Percentiles rank a stretch among this genome's conserved stretches.
Conservation (phyloP, 352 stramenopile genomes). For the Thalassiosira tumida region DNA sequence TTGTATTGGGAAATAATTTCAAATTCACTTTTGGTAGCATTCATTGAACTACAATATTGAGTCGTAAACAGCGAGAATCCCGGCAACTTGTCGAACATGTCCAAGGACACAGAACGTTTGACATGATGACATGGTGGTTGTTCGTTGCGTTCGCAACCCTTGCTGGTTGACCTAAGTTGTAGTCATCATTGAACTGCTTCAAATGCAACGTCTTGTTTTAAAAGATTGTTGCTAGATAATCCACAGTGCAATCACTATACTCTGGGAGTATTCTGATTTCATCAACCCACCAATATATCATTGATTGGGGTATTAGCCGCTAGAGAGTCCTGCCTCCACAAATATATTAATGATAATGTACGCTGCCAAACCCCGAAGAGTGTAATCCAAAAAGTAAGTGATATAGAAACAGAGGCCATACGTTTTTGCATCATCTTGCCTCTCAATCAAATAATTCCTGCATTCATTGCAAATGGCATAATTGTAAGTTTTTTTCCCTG, state of each 20-base stretch:
- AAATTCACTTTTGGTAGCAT: slow-evolving; percentile 21
- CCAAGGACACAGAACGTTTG: slow-evolving; percentile 37
- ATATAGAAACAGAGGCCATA: background rate
- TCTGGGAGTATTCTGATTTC: no score
- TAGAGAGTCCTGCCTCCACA: slow-evolving; percentile 18
- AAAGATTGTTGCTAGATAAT: background rate
- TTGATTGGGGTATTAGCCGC: slow-evolving; percentile 10
- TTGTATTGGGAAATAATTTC: no score
- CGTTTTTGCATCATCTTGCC: background rate
- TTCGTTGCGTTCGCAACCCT: slow-evolving; percentile 4
- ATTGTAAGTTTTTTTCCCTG: background rate
- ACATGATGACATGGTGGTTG: slow-evolving; percentile 1
- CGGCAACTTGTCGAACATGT: slow-evolving; percentile 5
- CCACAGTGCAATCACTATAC: no score
- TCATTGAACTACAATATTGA: background rate
- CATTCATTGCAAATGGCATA: slow-evolving; percentile 4
- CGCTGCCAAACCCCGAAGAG: no score
- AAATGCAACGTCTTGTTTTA: slow-evolving; percentile 1
- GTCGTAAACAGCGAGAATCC: background rate
- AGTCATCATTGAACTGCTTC: background rate
- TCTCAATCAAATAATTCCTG: background rate
- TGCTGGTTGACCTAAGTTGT: background rate
- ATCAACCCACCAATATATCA: slow-evolving; percentile 36
- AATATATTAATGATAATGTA: background rate
- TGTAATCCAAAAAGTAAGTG: background rate